These are phyloP conservation scores for Pseudogymnoascus sp. DNA, from an alignment of 2,329 filamentous ascomycete genomes.

Conservation along the genomic window DNA sequence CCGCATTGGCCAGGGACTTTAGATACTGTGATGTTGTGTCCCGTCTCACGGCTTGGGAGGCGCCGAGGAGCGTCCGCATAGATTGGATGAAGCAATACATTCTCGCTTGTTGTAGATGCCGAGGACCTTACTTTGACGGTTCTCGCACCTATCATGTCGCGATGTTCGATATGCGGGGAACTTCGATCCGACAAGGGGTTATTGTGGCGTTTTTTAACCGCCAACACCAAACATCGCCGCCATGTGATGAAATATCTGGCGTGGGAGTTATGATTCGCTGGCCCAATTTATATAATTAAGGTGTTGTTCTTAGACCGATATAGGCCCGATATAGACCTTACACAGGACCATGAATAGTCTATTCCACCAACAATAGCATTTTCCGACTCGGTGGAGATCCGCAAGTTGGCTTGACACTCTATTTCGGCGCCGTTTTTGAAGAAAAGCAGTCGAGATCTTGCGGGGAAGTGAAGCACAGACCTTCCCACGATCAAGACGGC, in stretches of 20 bases:
- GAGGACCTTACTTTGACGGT: not conserved
- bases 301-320: not conserved
- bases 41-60: not conserved
- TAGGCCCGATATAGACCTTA: not conserved
- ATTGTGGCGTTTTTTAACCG: not conserved
- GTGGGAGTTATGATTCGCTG: not conserved
- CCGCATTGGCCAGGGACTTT: not conserved
- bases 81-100: not conserved
- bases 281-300: not conserved
- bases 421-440: not conserved
- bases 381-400: not conserved
- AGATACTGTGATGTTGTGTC: not conserved
- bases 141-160: not conserved
- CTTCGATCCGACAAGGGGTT: not conserved
- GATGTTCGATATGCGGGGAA: not conserved
- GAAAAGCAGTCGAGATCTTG: not conserved
- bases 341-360: not conserved
- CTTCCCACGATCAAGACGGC: not conserved
- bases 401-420: not conserved
- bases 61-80: conserved; percentile 3
- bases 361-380: not conserved
- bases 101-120: not conserved
- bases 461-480: not conserved
- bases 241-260: not conserved
- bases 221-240: not conserved